Conservation (phyloP, 2,329 filamentous ascomycete genomes). For the Plenodomus lindquistii region DNA sequence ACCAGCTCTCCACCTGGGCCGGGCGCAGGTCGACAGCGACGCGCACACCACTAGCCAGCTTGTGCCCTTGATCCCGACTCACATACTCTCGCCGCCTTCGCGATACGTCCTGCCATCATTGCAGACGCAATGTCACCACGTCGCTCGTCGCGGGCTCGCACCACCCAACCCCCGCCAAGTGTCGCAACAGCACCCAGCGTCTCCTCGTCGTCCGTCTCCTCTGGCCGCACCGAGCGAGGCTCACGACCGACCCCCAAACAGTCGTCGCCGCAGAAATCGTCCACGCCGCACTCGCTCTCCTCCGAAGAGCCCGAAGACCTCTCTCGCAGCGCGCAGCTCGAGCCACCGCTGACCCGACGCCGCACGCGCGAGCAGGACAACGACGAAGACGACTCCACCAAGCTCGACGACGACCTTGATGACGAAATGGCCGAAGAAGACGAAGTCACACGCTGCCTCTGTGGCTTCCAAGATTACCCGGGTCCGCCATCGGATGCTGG, state of each 20-base stretch:
- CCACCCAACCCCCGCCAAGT: slow-evolving; percentile 68
- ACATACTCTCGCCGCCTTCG: slow-evolving; percentile 1
- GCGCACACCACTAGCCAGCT: slow-evolving; percentile 14
- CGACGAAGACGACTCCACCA: slow-evolving; percentile 54
- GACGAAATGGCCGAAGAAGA: slow-evolving; percentile 72
- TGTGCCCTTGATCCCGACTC: slow-evolving; percentile 1
- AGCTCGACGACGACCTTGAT: slow-evolving; percentile 59
- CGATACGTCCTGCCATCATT: slow-evolving; percentile 6
- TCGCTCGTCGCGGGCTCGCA: slow-evolving; percentile 88
- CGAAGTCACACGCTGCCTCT: slow-evolving; percentile 93
- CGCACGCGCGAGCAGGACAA: slow-evolving; percentile 77
- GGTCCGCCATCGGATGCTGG: slow-evolving; percentile 68
- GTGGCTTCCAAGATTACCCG: slow-evolving; percentile 92
- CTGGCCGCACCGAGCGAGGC: slow-evolving; percentile 73
- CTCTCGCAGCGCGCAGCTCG: slow-evolving; percentile 56
- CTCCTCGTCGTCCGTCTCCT: slow-evolving; percentile 71
- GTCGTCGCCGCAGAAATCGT: slow-evolving; percentile 74
- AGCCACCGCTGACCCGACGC: slow-evolving; percentile 72
- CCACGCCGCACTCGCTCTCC: slow-evolving; percentile 72
- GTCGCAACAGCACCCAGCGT: slow-evolving; percentile 74
- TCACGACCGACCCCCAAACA: slow-evolving; percentile 74
- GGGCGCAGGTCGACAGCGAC: slow-evolving; percentile 11
- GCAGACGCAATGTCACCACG: slow-evolving; percentile 66
- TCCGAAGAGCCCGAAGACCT: slow-evolving; percentile 68
- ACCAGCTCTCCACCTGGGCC: slow-evolving; percentile 14